A percentile compares a stretch with the other conserved stretches of the same genome.
phyloP scores from a whole-genome alignment of 2,329 filamentous ascomycete genomes.

The Esteya vermicola region DNA sequence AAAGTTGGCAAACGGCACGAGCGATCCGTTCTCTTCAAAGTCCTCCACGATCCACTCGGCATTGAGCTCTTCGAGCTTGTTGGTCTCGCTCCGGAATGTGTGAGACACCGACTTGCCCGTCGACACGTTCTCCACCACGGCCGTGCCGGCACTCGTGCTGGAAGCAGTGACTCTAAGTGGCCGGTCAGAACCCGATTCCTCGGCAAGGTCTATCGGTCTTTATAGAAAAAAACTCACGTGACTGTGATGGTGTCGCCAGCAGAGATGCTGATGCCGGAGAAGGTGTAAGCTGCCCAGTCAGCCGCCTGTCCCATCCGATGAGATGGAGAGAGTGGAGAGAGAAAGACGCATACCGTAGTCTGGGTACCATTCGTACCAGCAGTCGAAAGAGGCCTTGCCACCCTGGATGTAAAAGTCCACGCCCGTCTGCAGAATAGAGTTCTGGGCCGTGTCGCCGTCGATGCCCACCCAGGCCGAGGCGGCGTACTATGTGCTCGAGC shows the following conservation, averaged over 20 bases:
- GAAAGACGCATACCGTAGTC: slow-evolving; percentile 6
- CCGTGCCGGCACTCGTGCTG: slow-evolving; percentile 6
- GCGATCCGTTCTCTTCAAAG: slow-evolving; percentile 11
- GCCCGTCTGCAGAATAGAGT: slow-evolving; percentile 15
- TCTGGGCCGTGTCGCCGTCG: slow-evolving; percentile 15
- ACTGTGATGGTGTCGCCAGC: slow-evolving; percentile 16
- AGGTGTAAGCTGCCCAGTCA: slow-evolving; percentile 14
- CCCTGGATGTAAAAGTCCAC: slow-evolving; percentile 11
- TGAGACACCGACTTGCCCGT: slow-evolving; percentile 36
- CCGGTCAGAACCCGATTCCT: too few species aligned
- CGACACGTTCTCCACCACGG: slow-evolving; percentile 9
- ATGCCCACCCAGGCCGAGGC: slow-evolving; percentile 17
- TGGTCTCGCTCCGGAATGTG: slow-evolving; percentile 19
- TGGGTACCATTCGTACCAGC: slow-evolving; percentile 18
- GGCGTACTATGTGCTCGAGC: slow-evolving; percentile 11
- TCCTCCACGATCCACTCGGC: slow-evolving; percentile 17
- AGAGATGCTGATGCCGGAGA: slow-evolving; percentile 13
- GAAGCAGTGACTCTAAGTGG: slow-evolving; percentile 3
- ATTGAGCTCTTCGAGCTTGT: slow-evolving; percentile 12
- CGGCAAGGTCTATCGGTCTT: not conserved
- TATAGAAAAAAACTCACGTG: slow-evolving; percentile 4
- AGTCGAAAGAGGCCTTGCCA: slow-evolving; percentile 2
- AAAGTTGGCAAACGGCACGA: slow-evolving; percentile 14
- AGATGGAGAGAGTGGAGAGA: not conserved
- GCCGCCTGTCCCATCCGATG: not conserved